A percentile compares a stretch with the other conserved stretches of the same genome.
These are phyloP conservation scores for Globisporangium spiculum DNA, from an alignment of 352 stramenopile genomes.

Conservation along the genomic window DNA sequence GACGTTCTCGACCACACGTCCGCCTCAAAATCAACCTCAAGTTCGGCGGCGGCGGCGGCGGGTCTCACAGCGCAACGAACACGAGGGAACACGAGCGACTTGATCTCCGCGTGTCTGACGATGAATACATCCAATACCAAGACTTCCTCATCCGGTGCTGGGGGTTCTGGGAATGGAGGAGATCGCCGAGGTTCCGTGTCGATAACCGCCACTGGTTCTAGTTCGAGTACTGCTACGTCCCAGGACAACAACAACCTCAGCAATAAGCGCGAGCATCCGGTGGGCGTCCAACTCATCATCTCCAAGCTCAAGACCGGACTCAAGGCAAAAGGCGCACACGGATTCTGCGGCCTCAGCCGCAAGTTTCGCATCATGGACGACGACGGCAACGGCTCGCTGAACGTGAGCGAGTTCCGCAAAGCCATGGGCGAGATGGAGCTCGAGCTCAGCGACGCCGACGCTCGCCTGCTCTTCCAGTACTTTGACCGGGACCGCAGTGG, in stretches of 20 bases:
- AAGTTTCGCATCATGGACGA: slow-evolving; percentile 78
- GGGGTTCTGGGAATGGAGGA: neutral
- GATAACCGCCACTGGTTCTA: neutral
- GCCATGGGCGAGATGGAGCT: slow-evolving; percentile 55
- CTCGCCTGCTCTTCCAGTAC: slow-evolving; percentile 73
- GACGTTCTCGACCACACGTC: slow-evolving; percentile 59
- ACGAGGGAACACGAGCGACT: slow-evolving; percentile 49
- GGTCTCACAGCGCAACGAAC: slow-evolving; percentile 28
- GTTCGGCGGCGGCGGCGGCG: slow-evolving; percentile 6
- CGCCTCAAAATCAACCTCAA: slow-evolving; percentile 1
- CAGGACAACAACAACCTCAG: neutral
- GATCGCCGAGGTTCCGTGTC: neutral
- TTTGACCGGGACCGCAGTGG: slow-evolving; percentile 84
- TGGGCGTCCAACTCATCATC: slow-evolving; percentile 61
- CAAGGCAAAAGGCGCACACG: slow-evolving; percentile 55
- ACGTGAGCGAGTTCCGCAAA: slow-evolving; percentile 73
- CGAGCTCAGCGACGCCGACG: slow-evolving; percentile 50
- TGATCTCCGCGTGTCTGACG: slow-evolving; percentile 51
- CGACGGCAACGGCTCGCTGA: slow-evolving; percentile 69
- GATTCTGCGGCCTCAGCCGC: slow-evolving; percentile 75
- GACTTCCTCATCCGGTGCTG: neutral
- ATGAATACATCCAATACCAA: slow-evolving; percentile 5
- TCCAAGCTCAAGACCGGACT: slow-evolving; percentile 42
- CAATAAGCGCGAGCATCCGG: slow-evolving; percentile 32
- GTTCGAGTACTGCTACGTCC: neutral